phyloP scores from a whole-genome alignment of 129 eudicot species.

The Centrapalus pauciflorus region DNA sequence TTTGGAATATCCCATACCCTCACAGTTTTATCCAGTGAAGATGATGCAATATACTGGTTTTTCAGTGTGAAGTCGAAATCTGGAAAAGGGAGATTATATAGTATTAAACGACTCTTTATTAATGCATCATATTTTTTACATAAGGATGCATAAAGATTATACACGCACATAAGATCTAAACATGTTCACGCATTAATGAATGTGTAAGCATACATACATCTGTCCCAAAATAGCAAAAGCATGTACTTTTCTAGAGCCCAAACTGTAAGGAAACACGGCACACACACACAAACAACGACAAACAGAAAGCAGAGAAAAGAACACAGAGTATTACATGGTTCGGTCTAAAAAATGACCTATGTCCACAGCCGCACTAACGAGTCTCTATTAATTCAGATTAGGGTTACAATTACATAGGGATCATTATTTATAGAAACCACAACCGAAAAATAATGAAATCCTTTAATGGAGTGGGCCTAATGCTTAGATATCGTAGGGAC shows the following conservation, averaged over 20 bases:
- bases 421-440: too few species aligned
- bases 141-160: slow-evolving; percentile 5
- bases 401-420: too few species aligned
- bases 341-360: too few species aligned
- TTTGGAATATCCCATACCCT: slow-evolving; percentile 94
- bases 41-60: slow-evolving; percentile 95
- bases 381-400: too few species aligned
- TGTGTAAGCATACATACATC: background rate
- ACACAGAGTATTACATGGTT: too few species aligned
- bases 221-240: background rate
- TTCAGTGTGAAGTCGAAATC: slow-evolving; percentile 92
- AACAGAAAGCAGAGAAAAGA: too few species aligned
- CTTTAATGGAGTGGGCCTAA: too few species aligned
- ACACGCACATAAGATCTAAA: background rate
- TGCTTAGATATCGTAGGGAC: too few species aligned
- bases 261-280: too few species aligned
- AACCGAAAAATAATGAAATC: too few species aligned
- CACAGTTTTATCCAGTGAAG: slow-evolving; percentile 94
- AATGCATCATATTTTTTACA: slow-evolving; percentile 3
- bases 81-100: slow-evolving; percentile 23
- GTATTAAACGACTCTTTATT: background rate
- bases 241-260: background rate
- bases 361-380: too few species aligned
- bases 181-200: background rate
- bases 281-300: too few species aligned